Conservation (phyloP, 2,329 filamentous ascomycete species). For the Emergomyces pasteurianus region DNA sequence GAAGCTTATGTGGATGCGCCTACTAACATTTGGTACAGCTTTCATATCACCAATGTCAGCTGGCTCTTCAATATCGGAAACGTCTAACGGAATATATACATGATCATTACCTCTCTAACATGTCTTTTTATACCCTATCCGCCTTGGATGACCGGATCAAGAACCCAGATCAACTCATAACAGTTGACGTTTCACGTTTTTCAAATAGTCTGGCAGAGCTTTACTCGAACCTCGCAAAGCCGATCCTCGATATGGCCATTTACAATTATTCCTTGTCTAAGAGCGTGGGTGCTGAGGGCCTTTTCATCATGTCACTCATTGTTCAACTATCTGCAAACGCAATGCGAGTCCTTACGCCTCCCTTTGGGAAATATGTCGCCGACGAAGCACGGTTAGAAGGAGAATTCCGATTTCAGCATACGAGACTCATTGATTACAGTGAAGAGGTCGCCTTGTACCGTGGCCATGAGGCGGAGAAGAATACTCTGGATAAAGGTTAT, state of each 20-base stretch:
- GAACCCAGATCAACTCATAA: constrained; percentile 94
- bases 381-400: constrained; percentile 91
- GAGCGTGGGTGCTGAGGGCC: constrained; percentile 88
- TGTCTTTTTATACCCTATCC: constrained; percentile 95
- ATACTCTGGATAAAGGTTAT: constrained; percentile 94
- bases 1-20: background rate
- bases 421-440: constrained; percentile 84
- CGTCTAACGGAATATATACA: constrained; percentile 91
- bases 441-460: constrained; percentile 89
- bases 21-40: constrained; percentile 43
- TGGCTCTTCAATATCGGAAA: constrained; percentile 85
- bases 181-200: constrained; percentile 92
- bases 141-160: constrained; percentile 95
- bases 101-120: constrained; percentile 87
- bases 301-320: constrained; percentile 88
- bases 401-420: constrained; percentile 93
- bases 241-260: constrained; percentile 86
- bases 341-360: constrained; percentile 88
- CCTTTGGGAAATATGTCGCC: constrained; percentile 94
- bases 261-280: constrained; percentile 91
- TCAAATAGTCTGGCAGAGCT: constrained; percentile 88
- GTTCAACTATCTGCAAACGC: constrained; percentile 86
- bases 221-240: constrained; percentile 94
- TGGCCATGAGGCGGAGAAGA: constrained; percentile 88
- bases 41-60: constrained; percentile 90